Evolutionary conservation across 495 filamentous ascomycete genomes (phyloP), one percentile per base, ranked within the genome.

Genomic region (Neurospora sp.): DNA sequence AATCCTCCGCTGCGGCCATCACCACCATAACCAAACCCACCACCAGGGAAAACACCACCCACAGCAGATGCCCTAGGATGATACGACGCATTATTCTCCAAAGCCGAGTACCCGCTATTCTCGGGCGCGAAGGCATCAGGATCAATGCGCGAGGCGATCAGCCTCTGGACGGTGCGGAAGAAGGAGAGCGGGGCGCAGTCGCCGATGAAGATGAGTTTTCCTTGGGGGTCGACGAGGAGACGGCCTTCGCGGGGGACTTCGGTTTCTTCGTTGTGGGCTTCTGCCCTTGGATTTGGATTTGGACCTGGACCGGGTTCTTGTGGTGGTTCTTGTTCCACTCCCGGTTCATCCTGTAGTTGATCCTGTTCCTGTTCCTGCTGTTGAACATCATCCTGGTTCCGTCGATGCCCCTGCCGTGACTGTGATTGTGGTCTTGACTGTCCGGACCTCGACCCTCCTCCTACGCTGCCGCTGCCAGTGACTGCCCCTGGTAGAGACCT

Each of bases 141-240:
- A 27, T 90, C 90, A 40, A 89, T 87, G 3, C 86, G 85, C 9
- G 86, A 86, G 9, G 87, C 88, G n/a, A 92, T 89, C 38, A 92
- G 88, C 53, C 89, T 85, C 7, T 90, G 88, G 45, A 92, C 84
- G 31, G 89, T 88, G 78, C 92, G 90, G 72, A 92, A 83, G 75
- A 91, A 90, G 0, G 90, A 91, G 39, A 91, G 81, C 48, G 88
- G 89, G 16, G 90, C 90, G 14, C 90, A 90, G 72, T 92, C 90
- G 12, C 90, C 90, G 72, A 92, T 86, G 76, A 92, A 92, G 68
- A 87, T 82, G 44, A 89, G 85, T 76, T 88, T 90, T 1, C 88
- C 88, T 61, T 87, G 85, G 0, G 87, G 84, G 69, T 90, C 88
- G 48, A 87, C 84, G 3, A 90, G 80, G 70, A 90, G 82, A 4